phyloP scores from a whole-genome alignment of 768 basidiomycete species.

The Boletales sp. region DNA sequence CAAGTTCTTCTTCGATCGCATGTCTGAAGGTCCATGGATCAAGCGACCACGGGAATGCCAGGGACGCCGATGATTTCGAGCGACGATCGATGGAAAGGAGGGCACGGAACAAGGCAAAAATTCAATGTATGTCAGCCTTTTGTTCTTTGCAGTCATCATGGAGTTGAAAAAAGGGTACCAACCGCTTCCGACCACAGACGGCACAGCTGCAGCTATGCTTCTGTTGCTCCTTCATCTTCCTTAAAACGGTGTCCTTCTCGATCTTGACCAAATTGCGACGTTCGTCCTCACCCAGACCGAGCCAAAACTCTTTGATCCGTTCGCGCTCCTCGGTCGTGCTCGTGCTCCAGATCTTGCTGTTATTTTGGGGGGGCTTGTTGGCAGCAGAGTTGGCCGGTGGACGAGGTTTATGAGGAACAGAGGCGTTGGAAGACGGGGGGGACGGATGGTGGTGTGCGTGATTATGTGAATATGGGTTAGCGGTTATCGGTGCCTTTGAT shows the following conservation, averaged over 20 bases:
- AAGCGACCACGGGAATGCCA: conserved; percentile 12
- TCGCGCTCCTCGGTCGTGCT: conserved; percentile 91
- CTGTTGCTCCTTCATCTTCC: conserved; percentile 99
- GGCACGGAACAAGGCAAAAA: conserved; percentile 20
- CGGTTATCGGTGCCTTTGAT: conserved; percentile 55
- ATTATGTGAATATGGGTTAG: conserved; percentile 48
- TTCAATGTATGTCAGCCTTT: conserved; percentile 20
- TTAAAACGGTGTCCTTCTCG: conserved; percentile 95
- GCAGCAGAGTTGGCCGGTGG: conserved; percentile 26
- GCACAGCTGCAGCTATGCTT: conserved; percentile 94
- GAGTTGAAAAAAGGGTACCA: conserved; percentile 38
- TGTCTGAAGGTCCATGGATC: conserved; percentile 47
- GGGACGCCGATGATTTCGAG: conserved; percentile 14
- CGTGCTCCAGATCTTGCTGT: conserved; percentile 92
- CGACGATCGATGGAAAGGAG: conserved; percentile 16
- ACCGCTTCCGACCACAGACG: conserved; percentile 96
- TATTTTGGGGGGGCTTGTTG: conserved; percentile 35
- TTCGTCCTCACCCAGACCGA: conserved; percentile 87
- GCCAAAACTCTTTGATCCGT: conserved; percentile 98
- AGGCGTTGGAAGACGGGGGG: conserved; percentile 35
- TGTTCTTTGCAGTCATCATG: conserved; percentile 11
- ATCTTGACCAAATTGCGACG: conserved; percentile 90
- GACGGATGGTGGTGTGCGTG: conserved; percentile 55
- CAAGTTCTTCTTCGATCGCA: conserved; percentile 99
- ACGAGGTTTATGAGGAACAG: conserved; percentile 29